Evolutionary conservation across 129 eudicot species (phyloP).

Genomic region (Pulicaria dysenterica): DNA sequence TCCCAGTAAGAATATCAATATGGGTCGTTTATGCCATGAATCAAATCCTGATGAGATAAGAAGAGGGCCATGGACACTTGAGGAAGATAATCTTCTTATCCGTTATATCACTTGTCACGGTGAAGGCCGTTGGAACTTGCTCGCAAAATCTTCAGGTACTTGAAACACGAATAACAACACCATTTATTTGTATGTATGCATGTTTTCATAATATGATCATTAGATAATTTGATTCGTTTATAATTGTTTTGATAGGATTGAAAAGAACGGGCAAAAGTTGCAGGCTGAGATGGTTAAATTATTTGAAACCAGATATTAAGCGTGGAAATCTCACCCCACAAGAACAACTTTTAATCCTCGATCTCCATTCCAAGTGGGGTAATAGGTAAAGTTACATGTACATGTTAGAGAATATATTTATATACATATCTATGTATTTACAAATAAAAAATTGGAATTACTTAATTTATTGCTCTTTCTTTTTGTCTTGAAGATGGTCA

Average conservation of each 20-base stretch:
- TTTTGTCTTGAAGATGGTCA: constrained; percentile 53
- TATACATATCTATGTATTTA: background rate
- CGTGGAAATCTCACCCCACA: constrained; percentile 59
- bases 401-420: too few species aligned
- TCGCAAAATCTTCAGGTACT: constrained; percentile 53
- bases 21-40: constrained; percentile 35
- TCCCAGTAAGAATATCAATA: background rate
- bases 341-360: constrained; percentile 61
- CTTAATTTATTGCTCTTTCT: background rate
- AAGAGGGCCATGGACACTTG: constrained; percentile 66
- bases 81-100: constrained; percentile 56
- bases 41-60: constrained; percentile 29
- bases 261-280: constrained; percentile 70
- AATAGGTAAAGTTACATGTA: constrained; percentile 45
- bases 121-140: constrained; percentile 62
- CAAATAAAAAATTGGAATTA: background rate
- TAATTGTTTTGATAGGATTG: constrained; percentile 39
- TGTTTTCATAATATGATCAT: background rate
- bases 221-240: background rate
- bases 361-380: constrained; percentile 64
- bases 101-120: constrained; percentile 49
- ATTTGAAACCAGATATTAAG: constrained; percentile 55
- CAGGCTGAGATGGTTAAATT: constrained; percentile 66
- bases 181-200: background rate
- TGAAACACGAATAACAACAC: too few species aligned